Conservation (phyloP, 441 rosid genomes). For the Corymbia calophylla region DNA sequence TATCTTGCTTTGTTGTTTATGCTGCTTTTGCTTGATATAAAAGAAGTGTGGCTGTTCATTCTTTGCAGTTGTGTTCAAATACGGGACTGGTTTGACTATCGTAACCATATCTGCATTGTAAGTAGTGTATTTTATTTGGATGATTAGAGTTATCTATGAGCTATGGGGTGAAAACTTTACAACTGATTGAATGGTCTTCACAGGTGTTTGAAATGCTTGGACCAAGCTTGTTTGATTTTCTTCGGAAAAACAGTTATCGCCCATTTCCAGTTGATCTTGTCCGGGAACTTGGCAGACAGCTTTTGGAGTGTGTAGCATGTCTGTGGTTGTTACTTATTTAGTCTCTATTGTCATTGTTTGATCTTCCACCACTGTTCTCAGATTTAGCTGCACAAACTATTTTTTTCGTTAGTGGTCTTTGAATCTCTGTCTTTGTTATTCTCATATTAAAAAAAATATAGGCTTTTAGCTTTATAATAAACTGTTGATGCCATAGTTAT, state of each 20-base stretch:
- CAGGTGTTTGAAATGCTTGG: conserved; percentile 99
- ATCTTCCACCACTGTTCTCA: background rate
- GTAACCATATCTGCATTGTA: conserved; percentile 97
- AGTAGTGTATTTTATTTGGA: conserved; percentile 44
- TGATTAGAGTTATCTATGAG: conserved; percentile 44
- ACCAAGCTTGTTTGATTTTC: conserved; percentile 98
- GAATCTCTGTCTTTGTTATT: background rate
- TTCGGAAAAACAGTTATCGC: conserved; percentile 89
- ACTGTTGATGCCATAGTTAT: background rate
- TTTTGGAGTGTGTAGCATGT: conserved; percentile 98
- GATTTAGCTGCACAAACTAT: background rate
- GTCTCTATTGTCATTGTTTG: conserved; percentile 25
- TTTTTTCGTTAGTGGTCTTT: background rate
- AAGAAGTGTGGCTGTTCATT: conserved; percentile 37
- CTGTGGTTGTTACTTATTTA: conserved; percentile 59
- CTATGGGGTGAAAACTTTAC: conserved; percentile 63
- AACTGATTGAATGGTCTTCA: conserved; percentile 72
- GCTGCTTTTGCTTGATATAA: background rate
- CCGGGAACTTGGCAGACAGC: conserved; percentile 97
- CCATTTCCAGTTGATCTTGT: conserved; percentile 98
- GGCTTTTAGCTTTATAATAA: background rate
- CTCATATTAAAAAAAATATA: background rate
- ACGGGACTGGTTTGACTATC: conserved; percentile 99
- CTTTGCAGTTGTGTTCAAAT: conserved; percentile 99
- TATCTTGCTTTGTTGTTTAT: conserved; percentile 5